Conservation (phyloP, 192 early-diverging fungal genomes). For the Rhizoclosmatium sp. region DNA sequence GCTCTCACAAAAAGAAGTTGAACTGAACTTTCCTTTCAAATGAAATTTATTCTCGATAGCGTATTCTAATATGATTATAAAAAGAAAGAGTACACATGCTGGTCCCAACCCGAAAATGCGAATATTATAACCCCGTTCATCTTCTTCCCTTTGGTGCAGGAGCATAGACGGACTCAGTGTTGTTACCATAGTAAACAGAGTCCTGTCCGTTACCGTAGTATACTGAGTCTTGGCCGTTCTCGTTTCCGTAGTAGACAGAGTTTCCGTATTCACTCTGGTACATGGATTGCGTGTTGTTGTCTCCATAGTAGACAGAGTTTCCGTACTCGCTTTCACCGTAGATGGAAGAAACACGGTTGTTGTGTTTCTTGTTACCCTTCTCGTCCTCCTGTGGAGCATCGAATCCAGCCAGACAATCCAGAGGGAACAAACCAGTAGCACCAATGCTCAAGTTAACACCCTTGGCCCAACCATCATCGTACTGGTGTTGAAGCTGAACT, state of each 20-base stretch:
- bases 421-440: constrained; percentile 14
- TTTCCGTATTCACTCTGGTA: background rate
- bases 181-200: constrained; percentile 10
- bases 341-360: constrained; percentile 4
- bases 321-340: background rate
- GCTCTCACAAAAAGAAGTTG: too few species aligned
- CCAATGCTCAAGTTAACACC: constrained; percentile 26
- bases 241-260: background rate
- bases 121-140: too few species aligned
- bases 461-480: constrained; percentile 27
- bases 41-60: too few species aligned
- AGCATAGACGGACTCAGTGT: background rate
- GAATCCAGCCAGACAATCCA: constrained; percentile 11
- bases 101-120: background rate
- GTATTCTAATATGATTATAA: background rate
- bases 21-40: too few species aligned
- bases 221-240: background rate
- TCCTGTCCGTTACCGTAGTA: constrained; percentile 19
- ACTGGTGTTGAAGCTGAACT: constrained; percentile 1
- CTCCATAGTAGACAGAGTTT: background rate
- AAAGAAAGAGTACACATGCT: background rate
- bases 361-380: constrained; percentile 13
- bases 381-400: background rate
- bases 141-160: too few species aligned
- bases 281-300: background rate